Evolutionary conservation across 2,329 filamentous ascomycete genomes (phyloP), one percentile per base, ranked within the genome.

Genomic region (Chalaropsis thielavioides): DNA sequence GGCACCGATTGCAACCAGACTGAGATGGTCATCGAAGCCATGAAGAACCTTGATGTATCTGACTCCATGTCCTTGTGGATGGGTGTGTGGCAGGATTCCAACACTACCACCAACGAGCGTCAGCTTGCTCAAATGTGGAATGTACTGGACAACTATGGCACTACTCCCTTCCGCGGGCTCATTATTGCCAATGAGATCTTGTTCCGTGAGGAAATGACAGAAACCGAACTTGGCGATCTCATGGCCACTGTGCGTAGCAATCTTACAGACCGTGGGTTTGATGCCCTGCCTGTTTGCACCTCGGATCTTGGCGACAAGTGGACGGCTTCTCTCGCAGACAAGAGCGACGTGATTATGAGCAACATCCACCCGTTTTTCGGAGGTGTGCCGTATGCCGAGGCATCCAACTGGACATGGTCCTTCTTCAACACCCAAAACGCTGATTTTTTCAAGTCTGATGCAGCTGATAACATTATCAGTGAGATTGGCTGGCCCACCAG

Each of bases 1-100:
- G 92, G 92, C 61, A 97, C 90, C 13, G 92, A 97, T 76, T 97
- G 92, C 80, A 96, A 96, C 75, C 92, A 97, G 75, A 97, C 92
- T 0, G 83, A 96, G 74, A 94, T 97, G 88, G 83, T 95, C 0
- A 78, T 97, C 8, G 86, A 94, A 70, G 86, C 92, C 22, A 87
- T 97, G 70, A 80, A 89, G 66, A 81, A 81, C 62, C 80, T 97
- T 13, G 80, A 87, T 63, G 77, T 96, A 70, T 81, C 88, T 64
- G 80, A 83, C 65, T 78, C 78, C 1, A 84, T 95, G 78, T 95
- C 95, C 74, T 79, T 97, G 68, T 97, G 92, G 92, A 79, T 97
- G 56, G 92, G 92, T 17, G 92, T 97, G 2, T 96, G 92, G 90
- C 87, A 95, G 68, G 91, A 94, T 72, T 81, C 78, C 65, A 95